Evolutionary conservation across 768 basidiomycete genomes (phyloP).

Genomic region (Amanita rimosa): DNA sequence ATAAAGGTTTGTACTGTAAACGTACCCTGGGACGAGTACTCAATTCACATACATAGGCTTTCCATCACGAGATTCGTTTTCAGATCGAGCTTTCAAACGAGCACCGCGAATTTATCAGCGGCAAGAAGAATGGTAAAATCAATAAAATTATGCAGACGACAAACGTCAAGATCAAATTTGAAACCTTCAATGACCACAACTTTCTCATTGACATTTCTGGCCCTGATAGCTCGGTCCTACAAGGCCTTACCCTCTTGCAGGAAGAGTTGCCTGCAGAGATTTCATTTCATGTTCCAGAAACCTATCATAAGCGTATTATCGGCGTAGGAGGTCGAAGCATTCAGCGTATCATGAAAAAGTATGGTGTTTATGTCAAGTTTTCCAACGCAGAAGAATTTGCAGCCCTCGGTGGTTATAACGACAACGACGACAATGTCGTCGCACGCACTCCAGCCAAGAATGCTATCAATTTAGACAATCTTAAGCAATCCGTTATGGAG

Average conservation of each 20-base stretch:
- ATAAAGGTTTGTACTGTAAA: constrained; percentile 58
- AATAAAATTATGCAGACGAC: constrained; percentile 99
- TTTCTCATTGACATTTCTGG: constrained; percentile 90
- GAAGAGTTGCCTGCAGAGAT: constrained; percentile 98
- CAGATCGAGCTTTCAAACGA: constrained; percentile 97
- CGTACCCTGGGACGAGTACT: constrained; percentile 2
- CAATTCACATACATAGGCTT: constrained; percentile 38
- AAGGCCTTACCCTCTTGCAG: constrained; percentile 82
- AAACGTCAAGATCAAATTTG: constrained; percentile 97
- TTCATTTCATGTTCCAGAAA: constrained; percentile 96
- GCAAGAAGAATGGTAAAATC: constrained; percentile 99
- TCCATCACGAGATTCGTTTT: constrained; percentile 96
- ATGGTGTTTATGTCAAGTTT: constrained; percentile 99
- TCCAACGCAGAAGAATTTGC: constrained; percentile 97
- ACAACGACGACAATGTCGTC: constrained; percentile 97
- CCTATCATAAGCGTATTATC: constrained; percentile 98
- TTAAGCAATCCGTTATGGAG: constrained; percentile 97
- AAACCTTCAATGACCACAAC: constrained; percentile 94
- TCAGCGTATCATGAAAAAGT: constrained; percentile 99
- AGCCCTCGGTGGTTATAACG: constrained; percentile 85
- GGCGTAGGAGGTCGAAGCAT: constrained; percentile 97
- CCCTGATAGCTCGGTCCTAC: constrained; percentile 72
- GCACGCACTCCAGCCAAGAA: constrained; percentile 99
- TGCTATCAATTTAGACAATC: constrained; percentile 84
- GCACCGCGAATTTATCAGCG: constrained; percentile 96